These are phyloP conservation scores for Pichia sp. DNA, from an alignment of 1,139 yeast species.

Conservation along the genomic window DNA sequence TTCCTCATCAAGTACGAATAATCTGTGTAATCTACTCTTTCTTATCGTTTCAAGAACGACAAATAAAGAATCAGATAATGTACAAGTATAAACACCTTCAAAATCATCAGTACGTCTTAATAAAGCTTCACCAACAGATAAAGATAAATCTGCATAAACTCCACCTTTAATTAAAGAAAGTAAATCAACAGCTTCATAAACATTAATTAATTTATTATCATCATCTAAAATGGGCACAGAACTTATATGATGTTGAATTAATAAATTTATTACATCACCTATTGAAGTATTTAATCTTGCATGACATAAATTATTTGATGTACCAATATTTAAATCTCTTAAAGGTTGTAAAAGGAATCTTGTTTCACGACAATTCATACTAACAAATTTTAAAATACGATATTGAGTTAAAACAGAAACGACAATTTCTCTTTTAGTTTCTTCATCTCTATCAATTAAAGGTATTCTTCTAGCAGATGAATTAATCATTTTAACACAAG, in stretches of 20 bases:
- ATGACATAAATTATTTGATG: conserved; percentile 56
- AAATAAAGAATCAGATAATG: conserved; percentile 77
- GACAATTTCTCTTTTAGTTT: conserved; percentile 87
- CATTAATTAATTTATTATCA: conserved; percentile 66
- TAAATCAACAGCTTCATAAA: conserved; percentile 95
- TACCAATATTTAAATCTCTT: conserved; percentile 57
- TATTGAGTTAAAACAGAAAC: conserved; percentile 95
- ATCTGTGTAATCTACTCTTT: conserved; percentile 83
- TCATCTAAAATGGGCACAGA: conserved; percentile 89
- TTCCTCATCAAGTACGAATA: conserved; percentile 82
- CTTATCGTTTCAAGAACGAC: conserved; percentile 93
- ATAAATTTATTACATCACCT: conserved; percentile 80
- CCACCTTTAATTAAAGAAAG: conserved; percentile 92
- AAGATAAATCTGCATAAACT: conserved; percentile 79
- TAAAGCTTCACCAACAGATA: conserved; percentile 94
- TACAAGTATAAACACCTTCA: conserved; percentile 97
- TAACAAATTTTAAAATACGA: conserved; percentile 90
- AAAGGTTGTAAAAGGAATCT: conserved; percentile 76
- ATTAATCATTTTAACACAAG: conserved; percentile 87
- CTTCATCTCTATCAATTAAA: conserved; percentile 88
- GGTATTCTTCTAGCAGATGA: conserved; percentile 93
- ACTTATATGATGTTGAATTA: conserved; percentile 75
- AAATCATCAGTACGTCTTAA: conserved; percentile 94
- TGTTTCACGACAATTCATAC: conserved; percentile 93
- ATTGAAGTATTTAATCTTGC: conserved; percentile 93